Evolutionary conservation across 2,329 filamentous ascomycete species (phyloP).

Genomic region (Verticillium longisporum): DNA sequence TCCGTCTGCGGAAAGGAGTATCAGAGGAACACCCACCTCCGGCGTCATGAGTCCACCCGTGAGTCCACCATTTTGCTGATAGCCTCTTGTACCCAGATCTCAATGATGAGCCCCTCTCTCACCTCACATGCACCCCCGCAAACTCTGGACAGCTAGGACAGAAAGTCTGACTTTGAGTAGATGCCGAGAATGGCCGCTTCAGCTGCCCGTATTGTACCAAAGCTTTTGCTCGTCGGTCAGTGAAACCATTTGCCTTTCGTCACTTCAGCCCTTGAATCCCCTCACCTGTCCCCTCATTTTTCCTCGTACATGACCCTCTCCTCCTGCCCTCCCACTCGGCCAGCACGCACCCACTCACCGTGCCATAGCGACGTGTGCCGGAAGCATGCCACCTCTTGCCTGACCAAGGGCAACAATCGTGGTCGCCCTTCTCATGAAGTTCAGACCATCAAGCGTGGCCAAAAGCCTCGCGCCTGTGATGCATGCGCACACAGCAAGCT

Average conservation of each 20-base stretch:
- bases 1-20: conserved; percentile 17
- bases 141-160: neutral
- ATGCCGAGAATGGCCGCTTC: conserved; percentile 7
- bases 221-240: conserved; percentile 13
- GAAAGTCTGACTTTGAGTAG: neutral
- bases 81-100: neutral
- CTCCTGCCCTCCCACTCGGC: neutral
- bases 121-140: neutral
- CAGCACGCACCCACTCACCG: neutral
- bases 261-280: too few relatives aligned
- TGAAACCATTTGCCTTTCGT: neutral
- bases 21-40: conserved; percentile 18
- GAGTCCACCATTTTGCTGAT: conserved; percentile 4
- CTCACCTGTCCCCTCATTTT: neutral
- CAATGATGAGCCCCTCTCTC: too few relatives aligned
- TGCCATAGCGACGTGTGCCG: conserved; percentile 16
- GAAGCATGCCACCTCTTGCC: conserved; percentile 16
- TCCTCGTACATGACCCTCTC: neutral
- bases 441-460: conserved; percentile 16
- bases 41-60: conserved; percentile 19
- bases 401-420: conserved; percentile 8
- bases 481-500: conserved; percentile 20
- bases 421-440: conserved; percentile 1
- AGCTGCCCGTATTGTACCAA: conserved; percentile 14
- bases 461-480: conserved; percentile 20